Percentiles rank a stretch among this genome's conserved stretches.
Conservation (phyloP, 495 filamentous ascomycete species). For the Pseudotulostoma volvatum region DNA sequence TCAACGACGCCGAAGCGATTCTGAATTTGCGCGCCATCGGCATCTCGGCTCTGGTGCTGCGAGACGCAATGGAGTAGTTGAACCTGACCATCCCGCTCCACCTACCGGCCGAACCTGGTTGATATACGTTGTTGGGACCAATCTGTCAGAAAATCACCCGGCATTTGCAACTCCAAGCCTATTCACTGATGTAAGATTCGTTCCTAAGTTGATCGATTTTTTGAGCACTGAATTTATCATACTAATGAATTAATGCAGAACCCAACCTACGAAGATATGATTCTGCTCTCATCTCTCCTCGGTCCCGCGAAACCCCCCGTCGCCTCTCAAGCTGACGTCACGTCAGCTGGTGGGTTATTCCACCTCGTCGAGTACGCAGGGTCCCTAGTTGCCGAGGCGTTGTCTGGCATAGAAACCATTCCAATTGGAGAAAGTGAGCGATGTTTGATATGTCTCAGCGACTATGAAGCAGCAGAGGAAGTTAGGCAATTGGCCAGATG, state of each 20-base stretch:
- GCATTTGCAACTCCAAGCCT: conserved; percentile 60
- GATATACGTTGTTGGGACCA: conserved; percentile 65
- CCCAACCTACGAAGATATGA: conserved; percentile 69
- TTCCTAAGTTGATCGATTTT: neutral
- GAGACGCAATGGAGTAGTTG: conserved; percentile 50
- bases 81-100: conserved; percentile 39
- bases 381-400: conserved; percentile 32
- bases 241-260: conserved; percentile 30
- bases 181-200: conserved; percentile 48
- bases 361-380: conserved; percentile 31
- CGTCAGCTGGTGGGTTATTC: conserved; percentile 44
- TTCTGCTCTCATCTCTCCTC: conserved; percentile 52
- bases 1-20: conserved; percentile 44
- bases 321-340: conserved; percentile 49
- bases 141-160: conserved; percentile 59
- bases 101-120: conserved; percentile 50
- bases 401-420: conserved; percentile 31
- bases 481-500: conserved; percentile 48
- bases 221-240: neutral
- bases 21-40: conserved; percentile 42
- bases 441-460: conserved; percentile 55
- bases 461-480: conserved; percentile 50
- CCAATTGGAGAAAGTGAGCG: conserved; percentile 40
- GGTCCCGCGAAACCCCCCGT: conserved; percentile 64
- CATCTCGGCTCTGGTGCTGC: conserved; percentile 46